phyloP scores from a whole-genome alignment of 1,284 basidiomycete species.

The Apiotrichum brassicae region DNA sequence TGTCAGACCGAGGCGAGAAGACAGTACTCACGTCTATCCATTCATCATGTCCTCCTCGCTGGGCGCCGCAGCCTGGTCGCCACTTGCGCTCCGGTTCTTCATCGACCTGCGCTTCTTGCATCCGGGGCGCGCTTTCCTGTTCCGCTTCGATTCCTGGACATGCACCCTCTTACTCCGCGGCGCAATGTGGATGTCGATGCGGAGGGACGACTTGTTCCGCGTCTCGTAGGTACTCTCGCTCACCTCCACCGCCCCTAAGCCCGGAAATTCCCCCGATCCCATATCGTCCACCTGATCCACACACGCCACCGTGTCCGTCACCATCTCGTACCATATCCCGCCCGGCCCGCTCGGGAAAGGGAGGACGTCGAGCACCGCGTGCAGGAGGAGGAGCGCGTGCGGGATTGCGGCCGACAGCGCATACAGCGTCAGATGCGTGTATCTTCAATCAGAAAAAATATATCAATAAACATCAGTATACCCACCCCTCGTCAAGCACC shows the following conservation, averaged over 20 bases:
- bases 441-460: slow-evolving; percentile 58
- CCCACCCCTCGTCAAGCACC: slow-evolving; percentile 77
- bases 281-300: slow-evolving; percentile 60
- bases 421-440: slow-evolving; percentile 63
- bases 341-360: slow-evolving; percentile 54
- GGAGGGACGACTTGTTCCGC: slow-evolving; percentile 5
- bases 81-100: background rate
- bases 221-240: background rate
- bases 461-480: slow-evolving; percentile 57
- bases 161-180: background rate
- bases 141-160: background rate
- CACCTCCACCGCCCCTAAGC: slow-evolving; percentile 9
- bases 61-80: background rate
- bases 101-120: background rate
- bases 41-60: slow-evolving; percentile 15
- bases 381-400: slow-evolving; percentile 63
- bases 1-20: background rate
- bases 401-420: slow-evolving; percentile 86
- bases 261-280: slow-evolving; percentile 6
- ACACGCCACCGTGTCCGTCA: slow-evolving; percentile 68
- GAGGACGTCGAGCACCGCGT: slow-evolving; percentile 66
- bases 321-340: slow-evolving; percentile 64
- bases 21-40: background rate
- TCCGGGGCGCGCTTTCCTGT: background rate
- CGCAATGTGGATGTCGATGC: slow-evolving; percentile 6